These are phyloP conservation scores for Boechera stricta DNA, from an alignment of 345 rosid genomes.

Conservation along the genomic window DNA sequence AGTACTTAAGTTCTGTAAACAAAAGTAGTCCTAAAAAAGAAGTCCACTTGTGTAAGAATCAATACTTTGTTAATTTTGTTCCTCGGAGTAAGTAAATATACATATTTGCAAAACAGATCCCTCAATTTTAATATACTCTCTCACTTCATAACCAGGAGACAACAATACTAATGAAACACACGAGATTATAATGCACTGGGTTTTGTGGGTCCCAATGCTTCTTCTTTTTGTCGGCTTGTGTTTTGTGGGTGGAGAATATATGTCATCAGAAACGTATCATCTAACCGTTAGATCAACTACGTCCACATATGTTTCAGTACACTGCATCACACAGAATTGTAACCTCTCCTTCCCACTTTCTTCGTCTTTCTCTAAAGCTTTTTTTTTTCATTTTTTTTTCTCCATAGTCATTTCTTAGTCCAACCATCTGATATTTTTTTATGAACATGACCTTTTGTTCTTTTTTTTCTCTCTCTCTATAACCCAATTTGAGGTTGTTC, in stretches of 20 bases:
- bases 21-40: conserved; percentile 34
- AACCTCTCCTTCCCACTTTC: conserved; percentile 14
- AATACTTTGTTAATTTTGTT: conserved; percentile 24
- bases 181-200: conserved; percentile 43
- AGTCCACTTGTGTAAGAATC: conserved; percentile 40
- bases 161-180: conserved; percentile 41
- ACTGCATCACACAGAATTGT: conserved; percentile 32
- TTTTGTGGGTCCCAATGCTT: conserved; percentile 43
- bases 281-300: conserved; percentile 25
- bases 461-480: conserved; percentile 21
- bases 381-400: not conserved
- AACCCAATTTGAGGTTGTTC: conserved; percentile 22
- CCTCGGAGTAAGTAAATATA: conserved; percentile 4
- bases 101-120: conserved; percentile 28
- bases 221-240: conserved; percentile 43
- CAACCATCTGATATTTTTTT: conserved; percentile 42
- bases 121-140: not conserved
- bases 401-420: conserved; percentile 35
- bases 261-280: conserved; percentile 39
- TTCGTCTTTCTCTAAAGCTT: not conserved
- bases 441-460: conserved; percentile 26
- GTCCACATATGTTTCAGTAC: conserved; percentile 34
- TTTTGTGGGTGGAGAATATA: conserved; percentile 41
- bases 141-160: conserved; percentile 4
- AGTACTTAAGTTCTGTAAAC: conserved; percentile 14